Conservation (phyloP, 192 early-diverging fungal species). For the Glomus cerebriforme region DNA sequence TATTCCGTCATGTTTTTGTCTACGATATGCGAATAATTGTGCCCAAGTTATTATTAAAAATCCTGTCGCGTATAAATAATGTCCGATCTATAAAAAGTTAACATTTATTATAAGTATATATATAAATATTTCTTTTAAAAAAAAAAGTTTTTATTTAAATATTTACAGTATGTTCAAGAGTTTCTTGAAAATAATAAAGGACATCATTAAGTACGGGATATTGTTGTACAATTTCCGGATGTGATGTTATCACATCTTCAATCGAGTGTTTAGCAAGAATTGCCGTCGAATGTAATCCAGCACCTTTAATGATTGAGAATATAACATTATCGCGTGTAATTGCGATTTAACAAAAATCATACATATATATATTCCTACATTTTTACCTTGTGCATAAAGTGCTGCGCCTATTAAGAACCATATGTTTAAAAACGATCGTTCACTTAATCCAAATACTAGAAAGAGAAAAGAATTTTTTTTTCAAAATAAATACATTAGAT, state of each 20-base stretch:
- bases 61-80: background rate
- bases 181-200: background rate
- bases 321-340: no score
- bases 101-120: background rate
- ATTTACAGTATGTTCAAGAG: slow-evolving; percentile 8
- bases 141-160: background rate
- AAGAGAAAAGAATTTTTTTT: background rate
- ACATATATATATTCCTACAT: no score
- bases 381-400: slow-evolving; percentile 30
- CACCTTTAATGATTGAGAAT: background rate
- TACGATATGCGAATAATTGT: slow-evolving; percentile 17
- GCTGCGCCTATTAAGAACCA: slow-evolving; percentile 22
- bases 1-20: slow-evolving; percentile 30
- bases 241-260: slow-evolving; percentile 35
- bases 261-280: slow-evolving; percentile 38
- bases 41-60: background rate
- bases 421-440: slow-evolving; percentile 7
- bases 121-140: background rate
- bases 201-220: slow-evolving; percentile 36
- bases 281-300: slow-evolving; percentile 24
- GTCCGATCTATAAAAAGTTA: background rate
- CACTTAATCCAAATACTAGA: background rate
- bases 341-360: no score
- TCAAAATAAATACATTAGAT: background rate
- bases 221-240: slow-evolving; percentile 39